Percentiles rank a stretch among this genome's conserved stretches.
These are phyloP conservation scores for Tranzscheliella williamsii DNA, from an alignment of 1,284 basidiomycete genomes.

Conservation along the genomic window DNA sequence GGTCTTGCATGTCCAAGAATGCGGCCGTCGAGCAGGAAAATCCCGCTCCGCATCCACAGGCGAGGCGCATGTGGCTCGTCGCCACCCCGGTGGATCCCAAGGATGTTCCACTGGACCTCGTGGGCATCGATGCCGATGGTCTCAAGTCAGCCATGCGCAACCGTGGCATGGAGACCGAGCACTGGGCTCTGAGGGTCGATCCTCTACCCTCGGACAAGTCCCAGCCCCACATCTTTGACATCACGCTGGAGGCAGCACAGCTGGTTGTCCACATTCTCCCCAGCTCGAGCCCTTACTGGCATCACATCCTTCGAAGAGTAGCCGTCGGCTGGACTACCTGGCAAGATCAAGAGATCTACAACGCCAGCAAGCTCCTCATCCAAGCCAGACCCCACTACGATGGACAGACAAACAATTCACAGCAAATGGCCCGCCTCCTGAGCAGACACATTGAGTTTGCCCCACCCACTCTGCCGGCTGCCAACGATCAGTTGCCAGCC, in stretches of 20 bases:
- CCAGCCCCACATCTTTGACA: conserved; percentile 26
- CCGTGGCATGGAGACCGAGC: conserved; percentile 34
- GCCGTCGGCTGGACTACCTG: conserved; percentile 37
- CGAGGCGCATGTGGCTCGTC: conserved; percentile 27
- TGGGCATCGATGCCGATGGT: conserved; percentile 29
- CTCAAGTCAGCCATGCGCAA: conserved; percentile 35
- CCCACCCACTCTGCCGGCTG: neutral
- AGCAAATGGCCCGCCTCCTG: conserved; percentile 25
- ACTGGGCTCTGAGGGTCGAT: conserved; percentile 40
- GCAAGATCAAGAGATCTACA: conserved; percentile 23
- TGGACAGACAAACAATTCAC: conserved; percentile 27
- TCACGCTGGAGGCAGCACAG: conserved; percentile 16
- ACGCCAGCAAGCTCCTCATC: conserved; percentile 22
- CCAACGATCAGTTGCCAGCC: neutral
- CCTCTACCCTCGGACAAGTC: conserved; percentile 3
- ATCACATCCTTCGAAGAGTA: conserved; percentile 8
- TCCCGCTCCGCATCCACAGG: conserved; percentile 20
- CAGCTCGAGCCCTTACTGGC: conserved; percentile 25
- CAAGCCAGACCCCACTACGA: conserved; percentile 34
- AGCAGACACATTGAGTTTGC: conserved; percentile 21
- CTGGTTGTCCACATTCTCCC: conserved; percentile 12
- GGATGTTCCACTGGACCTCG: conserved; percentile 21
- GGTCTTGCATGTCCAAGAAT: conserved; percentile 42
- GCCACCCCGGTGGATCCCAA: conserved; percentile 19
- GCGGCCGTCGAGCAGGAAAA: conserved; percentile 6